Conservation (phyloP, 225 moss, liverwort and hornwort genomes). For the Pseudisothecium myosuroides region DNA sequence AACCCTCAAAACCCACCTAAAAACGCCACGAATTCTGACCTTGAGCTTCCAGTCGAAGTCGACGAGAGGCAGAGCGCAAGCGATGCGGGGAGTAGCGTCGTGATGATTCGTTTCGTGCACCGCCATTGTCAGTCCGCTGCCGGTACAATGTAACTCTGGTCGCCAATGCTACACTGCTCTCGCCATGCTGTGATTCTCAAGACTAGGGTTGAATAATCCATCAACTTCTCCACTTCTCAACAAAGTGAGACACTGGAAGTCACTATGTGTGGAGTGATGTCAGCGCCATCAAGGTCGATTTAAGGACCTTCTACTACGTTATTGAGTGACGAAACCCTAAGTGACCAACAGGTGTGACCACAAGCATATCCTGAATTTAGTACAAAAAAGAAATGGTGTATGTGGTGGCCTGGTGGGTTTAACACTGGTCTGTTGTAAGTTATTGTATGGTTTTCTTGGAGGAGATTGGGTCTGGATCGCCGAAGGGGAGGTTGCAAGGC, state of each 20-base stretch:
- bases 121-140: slow-evolving; percentile 11
- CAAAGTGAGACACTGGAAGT: not conserved
- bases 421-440: not conserved
- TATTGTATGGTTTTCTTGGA: not conserved
- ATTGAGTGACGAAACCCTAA: not conserved
- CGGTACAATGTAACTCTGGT: not conserved
- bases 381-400: not conserved
- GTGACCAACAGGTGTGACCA: not conserved
- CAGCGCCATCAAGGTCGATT: not conserved
- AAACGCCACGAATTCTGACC: not conserved
- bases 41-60: slow-evolving; percentile 38
- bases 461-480: not conserved
- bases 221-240: not conserved
- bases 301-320: too few relatives aligned
- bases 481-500: not conserved
- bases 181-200: not conserved
- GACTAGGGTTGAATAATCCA: not conserved
- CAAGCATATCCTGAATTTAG: not conserved
- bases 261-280: not conserved
- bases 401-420: not conserved
- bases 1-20: not conserved
- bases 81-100: not conserved
- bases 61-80: slow-evolving; percentile 5
- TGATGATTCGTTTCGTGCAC: not conserved
- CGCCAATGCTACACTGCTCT: not conserved